Evolutionary conservation across 2,329 filamentous ascomycete genomes (phyloP), one percentile per base, ranked within the genome.

Genomic region (Ciborinia camelliae): DNA sequence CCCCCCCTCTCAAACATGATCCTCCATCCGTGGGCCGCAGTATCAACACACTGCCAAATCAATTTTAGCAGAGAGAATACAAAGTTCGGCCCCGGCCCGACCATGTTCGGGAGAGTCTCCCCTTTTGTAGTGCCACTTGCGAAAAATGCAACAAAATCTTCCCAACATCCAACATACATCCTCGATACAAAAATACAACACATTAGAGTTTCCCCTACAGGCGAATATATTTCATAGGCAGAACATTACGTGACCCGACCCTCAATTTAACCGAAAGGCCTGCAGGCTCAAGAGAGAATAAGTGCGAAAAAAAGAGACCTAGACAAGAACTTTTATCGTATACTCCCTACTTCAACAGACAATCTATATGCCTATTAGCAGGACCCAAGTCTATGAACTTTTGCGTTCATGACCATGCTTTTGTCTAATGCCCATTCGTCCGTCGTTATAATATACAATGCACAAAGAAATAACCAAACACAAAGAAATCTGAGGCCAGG

Each of bases 401-500:
- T 58, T 47, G 28, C 47, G 28, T 58, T 45, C 28, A 43, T 58
- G n/a, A 54, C 37, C 39, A 55, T 35, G 50, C 60, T 62, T 62
- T 62, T 62, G 39, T 62, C 37, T 62, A 52, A 43, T 35, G 35
- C 37, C 30, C 45, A 20, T 43, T 55, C 30, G n/a, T 37, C 18
- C 20, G 18, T 45, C 50, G 28, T 51, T 50, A 37, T 52, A 35
- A 51, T 28, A 51, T 51, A 60, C 30, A 60, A 28, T 20, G 32
- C n/a, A 50, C 32, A 60, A 51, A 50, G 30, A 39, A 58, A 60
- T 28, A 45, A 35, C 43, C 20, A 43, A 50, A 39, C 23, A 52
- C 32, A 32, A 51, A 32, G 43, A 48, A 59, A 55, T 30, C 35
- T 59, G 62, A 64, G 62, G 62, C 62, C 51, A 64, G 62, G 62